Base-by-base conservation (phyloP, 2,329 filamentous ascomycete genomes). In the Paecilomyces formosus region DNA sequence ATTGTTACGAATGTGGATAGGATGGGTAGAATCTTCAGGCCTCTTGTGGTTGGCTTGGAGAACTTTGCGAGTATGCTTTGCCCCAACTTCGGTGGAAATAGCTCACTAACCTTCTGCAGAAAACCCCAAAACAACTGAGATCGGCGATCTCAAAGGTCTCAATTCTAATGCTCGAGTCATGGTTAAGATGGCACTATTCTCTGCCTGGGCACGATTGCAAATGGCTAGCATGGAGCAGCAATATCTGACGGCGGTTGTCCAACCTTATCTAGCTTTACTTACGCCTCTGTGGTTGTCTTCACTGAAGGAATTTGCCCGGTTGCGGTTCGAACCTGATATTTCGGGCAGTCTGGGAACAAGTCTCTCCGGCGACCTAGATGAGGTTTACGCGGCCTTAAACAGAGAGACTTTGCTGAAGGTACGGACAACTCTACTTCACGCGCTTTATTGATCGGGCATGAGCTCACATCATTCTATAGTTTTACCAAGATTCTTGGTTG, bases 21-120 rank as follows among this genome's bases (percentile, higher is more conserved):
- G n/a, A 99, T 99, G 94, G 94, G 94, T 22, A 88, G 94, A 58
- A 99, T 99, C 56, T 82, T 99, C 58, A 97, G 97, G 76, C 88
- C 96, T 0, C 82, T 99, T 1, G 90, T 97, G 5, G 88, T 88
- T 51, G 92, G 92, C 0, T 81, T 99, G 1, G 93, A 97, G 68
- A 96, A 93, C 73, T 96, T 97, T 68, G 90, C 90, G 1, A 86
- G 83, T 80, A 74, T 65, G 77, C 68, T 8, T n/a, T 11, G 30
- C 11, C 45, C 21, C n/a, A 18, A 53, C 8, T 24, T 9, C 9
- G 4, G 58, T 22, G 2, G 28, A 3, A 21, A 12, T 26, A 39
- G 11, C 9, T 52, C 61, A 26, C 24, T 67, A 54, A 67, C 60
- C 13, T 12, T 28, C 0, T 31, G 11, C 54, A 81, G 79, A 76